Evolutionary conservation across 192 early-diverging fungal genomes (phyloP), one percentile per base, ranked within the genome.

Genomic region (Obelidium mucronatum): DNA sequence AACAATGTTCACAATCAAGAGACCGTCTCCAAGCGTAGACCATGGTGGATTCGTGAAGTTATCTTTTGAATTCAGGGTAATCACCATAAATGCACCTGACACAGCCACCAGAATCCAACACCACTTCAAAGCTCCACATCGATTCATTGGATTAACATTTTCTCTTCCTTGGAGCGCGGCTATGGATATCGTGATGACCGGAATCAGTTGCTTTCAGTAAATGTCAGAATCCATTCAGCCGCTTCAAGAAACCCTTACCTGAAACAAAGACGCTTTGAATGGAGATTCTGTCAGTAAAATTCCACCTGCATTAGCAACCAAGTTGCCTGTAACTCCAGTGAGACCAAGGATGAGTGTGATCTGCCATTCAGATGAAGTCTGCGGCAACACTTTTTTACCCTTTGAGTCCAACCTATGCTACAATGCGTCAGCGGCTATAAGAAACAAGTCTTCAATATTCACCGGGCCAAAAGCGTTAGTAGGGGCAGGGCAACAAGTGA

Each of bases 261-360:
- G 56, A 31, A 59, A 59, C 24, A 59, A 31, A 30, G 56, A 59
- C 24, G 31, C 56, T 59, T 59, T 59, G 56, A 59, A 59, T 8
- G 56, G 8, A 22, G 56, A 59, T 59, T 59, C 17, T 59, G 56
- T 59, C 24, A 59, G 24, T 0, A 59, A 24, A 31, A 59, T 59
- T 59, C 56, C 56, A 1, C 56, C 56, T 31, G 56, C 8, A 31
- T 59, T 59, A 6, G 56, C 56, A 11, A 59, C 26, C 6, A 59
- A 24, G 56, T 59, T 59, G n/a, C 56, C 56, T 6, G 56, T 59
- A 11, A 59, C 56, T n/a, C 56, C 56, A 11, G 26, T 11, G 4
- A 59, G n/a, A 5, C 56, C 56, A 59, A 59, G 56, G 8, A 22
- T 11, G n/a, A 24, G 13, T 22, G 56, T 31, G 6, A 31, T 59